phyloP scores from a whole-genome alignment of 106 monocot genomes.

The Dendrobium chrysotoxum region DNA sequence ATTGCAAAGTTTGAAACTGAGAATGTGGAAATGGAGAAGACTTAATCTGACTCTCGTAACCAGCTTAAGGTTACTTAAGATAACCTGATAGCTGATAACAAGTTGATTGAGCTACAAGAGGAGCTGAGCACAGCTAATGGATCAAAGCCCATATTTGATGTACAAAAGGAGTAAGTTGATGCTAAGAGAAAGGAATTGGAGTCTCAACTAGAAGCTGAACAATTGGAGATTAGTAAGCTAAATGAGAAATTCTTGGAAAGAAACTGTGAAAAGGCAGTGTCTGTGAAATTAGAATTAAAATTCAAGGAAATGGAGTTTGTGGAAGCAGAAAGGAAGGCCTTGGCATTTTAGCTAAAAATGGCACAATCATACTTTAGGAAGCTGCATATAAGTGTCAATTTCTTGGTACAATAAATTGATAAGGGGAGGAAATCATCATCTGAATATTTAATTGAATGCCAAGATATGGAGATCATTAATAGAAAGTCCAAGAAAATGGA shows the following conservation, averaged over 20 bases:
- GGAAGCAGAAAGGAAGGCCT: slow-evolving; percentile 23
- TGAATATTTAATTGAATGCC: too few species aligned
- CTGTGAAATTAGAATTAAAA: too few species aligned
- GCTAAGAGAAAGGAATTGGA: slow-evolving; percentile 23
- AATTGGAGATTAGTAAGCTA: slow-evolving; percentile 19
- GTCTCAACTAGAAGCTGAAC: slow-evolving; percentile 31
- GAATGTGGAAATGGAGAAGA: slow-evolving; percentile 25
- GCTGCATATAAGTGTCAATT: too few species aligned
- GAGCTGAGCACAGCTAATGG: slow-evolving; percentile 15
- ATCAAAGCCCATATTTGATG: slow-evolving; percentile 13
- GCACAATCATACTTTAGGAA: too few species aligned
- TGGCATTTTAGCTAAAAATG: slow-evolving; percentile 15
- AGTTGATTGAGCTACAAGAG: slow-evolving; percentile 19
- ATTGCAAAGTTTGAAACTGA: slow-evolving; percentile 12
- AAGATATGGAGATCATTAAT: too few species aligned
- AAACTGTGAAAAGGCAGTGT: too few species aligned
- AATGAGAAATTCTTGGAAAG: background rate
- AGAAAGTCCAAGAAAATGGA: too few species aligned
- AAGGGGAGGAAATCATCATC: too few species aligned
- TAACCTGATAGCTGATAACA: slow-evolving; percentile 11
- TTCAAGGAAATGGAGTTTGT: slow-evolving; percentile 20
- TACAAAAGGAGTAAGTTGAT: slow-evolving; percentile 4
- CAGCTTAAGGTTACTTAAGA: slow-evolving; percentile 34
- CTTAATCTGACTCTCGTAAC: slow-evolving; percentile 15
- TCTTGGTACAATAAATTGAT: too few species aligned